Evolutionary conservation across 2,329 filamentous ascomycete species (phyloP), one percentile per base, ranked within the genome.

Genomic region (Cytospora paraplurivora): DNA sequence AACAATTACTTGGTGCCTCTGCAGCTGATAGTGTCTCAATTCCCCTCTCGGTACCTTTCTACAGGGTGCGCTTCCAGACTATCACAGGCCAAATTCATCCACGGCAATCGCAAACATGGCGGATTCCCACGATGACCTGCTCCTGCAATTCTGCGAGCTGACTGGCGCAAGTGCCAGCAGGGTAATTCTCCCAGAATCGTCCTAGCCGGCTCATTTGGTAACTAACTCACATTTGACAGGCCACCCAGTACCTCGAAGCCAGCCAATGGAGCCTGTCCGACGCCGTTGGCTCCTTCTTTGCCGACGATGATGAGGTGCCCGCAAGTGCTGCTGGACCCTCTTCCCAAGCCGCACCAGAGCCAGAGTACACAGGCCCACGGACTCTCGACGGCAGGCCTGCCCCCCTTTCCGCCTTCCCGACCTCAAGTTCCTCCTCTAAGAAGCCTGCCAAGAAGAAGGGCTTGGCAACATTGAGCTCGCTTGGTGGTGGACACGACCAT

Each of bases 251-350:
- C 68, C 85, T 94, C 8, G 78, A 81, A 27, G 82, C 83, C 41
- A 87, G 83, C 70, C 77, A 83, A 67, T 92, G 90, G 88, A 83
- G 92, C 70, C 76, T 91, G 51, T 80, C 83, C 68, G 77, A 80
- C 11, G 89, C 89, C 17, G 82, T 85, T 60, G 81, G 85, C 35
- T 82, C 85, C 57, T 90, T 82, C 77, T 91, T 85, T 71, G 79
- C 81, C 65, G 80, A 85, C 63, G 76, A 81, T 38, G 85, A 87
- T 33, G 81, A 84, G 62, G 77, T 79, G 67, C 73, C 71, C 27
- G 75, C 78, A 41, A 72, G 79, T 65, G 78, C 77, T 54, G 76
- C 79, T 60, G 79, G 80, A 65, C 78, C 80, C 54, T 68, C 73
- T 8, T 68, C 68, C 33, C 62, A 66, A 32, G 54, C 72, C 33